Conservation (phyloP, 2,329 filamentous ascomycete genomes). For the Dothideomycetidae sp. region DNA sequence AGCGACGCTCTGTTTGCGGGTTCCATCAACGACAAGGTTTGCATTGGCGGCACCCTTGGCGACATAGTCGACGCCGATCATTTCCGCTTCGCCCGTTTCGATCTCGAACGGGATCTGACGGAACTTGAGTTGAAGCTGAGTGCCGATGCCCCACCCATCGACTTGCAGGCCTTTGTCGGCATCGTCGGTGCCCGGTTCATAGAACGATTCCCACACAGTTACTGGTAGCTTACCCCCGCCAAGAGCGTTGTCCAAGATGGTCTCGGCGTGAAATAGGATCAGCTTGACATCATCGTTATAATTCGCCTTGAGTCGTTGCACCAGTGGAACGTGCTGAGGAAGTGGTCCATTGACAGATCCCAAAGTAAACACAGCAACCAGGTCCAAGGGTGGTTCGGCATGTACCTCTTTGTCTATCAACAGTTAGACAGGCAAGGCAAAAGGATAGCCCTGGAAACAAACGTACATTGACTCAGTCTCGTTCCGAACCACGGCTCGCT, state of each 20-base stretch:
- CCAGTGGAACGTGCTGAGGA: conserved; percentile 52
- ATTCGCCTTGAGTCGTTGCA: conserved; percentile 57
- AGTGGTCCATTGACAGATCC: conserved; percentile 59
- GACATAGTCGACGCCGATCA: conserved; percentile 93
- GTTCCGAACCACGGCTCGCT: conserved; percentile 59
- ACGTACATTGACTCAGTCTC: conserved; percentile 72
- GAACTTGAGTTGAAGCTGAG: conserved; percentile 53
- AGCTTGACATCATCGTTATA: conserved; percentile 81
- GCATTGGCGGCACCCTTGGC: conserved; percentile 74
- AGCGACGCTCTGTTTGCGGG: conserved; percentile 12
- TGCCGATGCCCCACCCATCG: conserved; percentile 42
- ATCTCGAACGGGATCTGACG: conserved; percentile 72
- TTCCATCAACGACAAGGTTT: conserved; percentile 36
- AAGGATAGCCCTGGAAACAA: not conserved
- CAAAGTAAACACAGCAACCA: conserved; percentile 47
- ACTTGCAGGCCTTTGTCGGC: conserved; percentile 54
- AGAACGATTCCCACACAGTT: conserved; percentile 71
- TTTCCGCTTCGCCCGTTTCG: conserved; percentile 90
- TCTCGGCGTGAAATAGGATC: conserved; percentile 67
- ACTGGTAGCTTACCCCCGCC: conserved; percentile 72
- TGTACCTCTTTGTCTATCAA: conserved; percentile 7
- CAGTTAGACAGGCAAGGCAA: conserved; percentile 3
- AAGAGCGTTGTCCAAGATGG: conserved; percentile 35
- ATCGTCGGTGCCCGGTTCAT: conserved; percentile 54
- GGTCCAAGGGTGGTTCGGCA: conserved; percentile 3